Evolutionary conservation across 2,329 filamentous ascomycete genomes (phyloP).

Genomic region (Sclerotinia nivalis): DNA sequence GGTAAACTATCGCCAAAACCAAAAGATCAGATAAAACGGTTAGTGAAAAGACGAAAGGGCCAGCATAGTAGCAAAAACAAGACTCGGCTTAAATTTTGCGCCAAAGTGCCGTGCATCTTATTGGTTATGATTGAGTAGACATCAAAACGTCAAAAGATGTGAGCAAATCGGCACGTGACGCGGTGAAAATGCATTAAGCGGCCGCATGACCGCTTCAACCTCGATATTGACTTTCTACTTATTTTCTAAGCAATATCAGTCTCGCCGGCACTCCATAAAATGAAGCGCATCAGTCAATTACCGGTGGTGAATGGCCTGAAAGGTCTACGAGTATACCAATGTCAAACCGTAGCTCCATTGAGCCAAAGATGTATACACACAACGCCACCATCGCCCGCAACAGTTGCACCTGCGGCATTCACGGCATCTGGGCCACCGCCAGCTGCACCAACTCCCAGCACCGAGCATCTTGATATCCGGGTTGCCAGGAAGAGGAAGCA

Average conservation of each 20-base stretch:
- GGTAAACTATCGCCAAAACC: neutral
- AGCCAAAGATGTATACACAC: conserved; percentile 35
- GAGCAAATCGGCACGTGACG: neutral
- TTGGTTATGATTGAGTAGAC: neutral
- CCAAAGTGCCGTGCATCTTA: neutral
- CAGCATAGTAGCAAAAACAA: neutral
- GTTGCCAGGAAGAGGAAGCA: conserved; percentile 55
- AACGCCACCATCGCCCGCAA: conserved; percentile 35
- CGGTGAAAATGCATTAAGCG: neutral
- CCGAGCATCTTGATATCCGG: conserved; percentile 44
- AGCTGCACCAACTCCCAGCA: conserved; percentile 51
- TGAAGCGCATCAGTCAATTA: conserved; percentile 39
- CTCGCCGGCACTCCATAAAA: conserved; percentile 29
- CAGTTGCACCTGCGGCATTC: conserved; percentile 44
- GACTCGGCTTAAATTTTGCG: neutral
- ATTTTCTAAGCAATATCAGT: conserved; percentile 9
- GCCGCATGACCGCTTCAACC: conserved; percentile 16
- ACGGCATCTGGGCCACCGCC: conserved; percentile 62
- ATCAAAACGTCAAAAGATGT: neutral
- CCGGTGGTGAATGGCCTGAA: conserved; percentile 22
- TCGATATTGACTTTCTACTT: neutral
- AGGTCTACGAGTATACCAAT: conserved; percentile 24
- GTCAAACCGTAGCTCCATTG: conserved; percentile 19
- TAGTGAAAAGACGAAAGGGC: neutral
- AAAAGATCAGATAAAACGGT: neutral